Base-by-base conservation (phyloP, 805 yeast genomes). In the Metschnikowia matae region DNA sequence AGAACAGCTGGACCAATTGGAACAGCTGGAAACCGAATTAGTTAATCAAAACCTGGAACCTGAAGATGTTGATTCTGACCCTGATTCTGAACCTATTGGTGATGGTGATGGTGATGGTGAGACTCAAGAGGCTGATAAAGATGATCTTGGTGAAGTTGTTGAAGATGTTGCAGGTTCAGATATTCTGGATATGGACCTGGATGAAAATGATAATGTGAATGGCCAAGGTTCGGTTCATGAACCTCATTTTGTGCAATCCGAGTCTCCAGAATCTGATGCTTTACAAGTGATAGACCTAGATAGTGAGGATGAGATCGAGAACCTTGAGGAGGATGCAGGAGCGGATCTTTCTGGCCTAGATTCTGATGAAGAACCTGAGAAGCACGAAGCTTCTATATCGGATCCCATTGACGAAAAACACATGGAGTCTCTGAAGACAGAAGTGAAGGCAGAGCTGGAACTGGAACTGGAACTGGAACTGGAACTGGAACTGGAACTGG, bases 261-360 rank as follows among this genome's bases (percentile, higher is more conserved):
- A 44, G 14, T 11, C 38, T 7, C 42, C 34, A n/a, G 21, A 39
- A 15, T 15, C 35, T 10, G 38, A 31, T 17, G 33, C 8, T 3
- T 26, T 44, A 17, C 49, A 48, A 47, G 54, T 52, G 13, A 47
- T 50, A 15, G 62, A 58, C 18, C 43, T 61, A 7, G 62, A 58
- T 34, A 58, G 63, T 41, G 67, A 63, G 41, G 64, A 58, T 17
- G 67, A 62, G 13, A 62, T 63, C 21, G 68, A 64, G 17, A 64
- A 63, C 37, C 54, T 64, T 43, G 68, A 64, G 40, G 29, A 34
- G 31, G n/a, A 20, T 46, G 46, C 48, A 21, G 8, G 7, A n/a
- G 26, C 43, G 20, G 33, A 40, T 26, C 32, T 39, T 15, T 23
- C 42, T 10, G 42, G 13, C 18, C 20, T 23, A 4, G 32, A 23